A percentile compares a stretch with the other conserved stretches of the same genome.
phyloP scores from a whole-genome alignment of 139 green algal species.

The Picochlorum sp. region DNA sequence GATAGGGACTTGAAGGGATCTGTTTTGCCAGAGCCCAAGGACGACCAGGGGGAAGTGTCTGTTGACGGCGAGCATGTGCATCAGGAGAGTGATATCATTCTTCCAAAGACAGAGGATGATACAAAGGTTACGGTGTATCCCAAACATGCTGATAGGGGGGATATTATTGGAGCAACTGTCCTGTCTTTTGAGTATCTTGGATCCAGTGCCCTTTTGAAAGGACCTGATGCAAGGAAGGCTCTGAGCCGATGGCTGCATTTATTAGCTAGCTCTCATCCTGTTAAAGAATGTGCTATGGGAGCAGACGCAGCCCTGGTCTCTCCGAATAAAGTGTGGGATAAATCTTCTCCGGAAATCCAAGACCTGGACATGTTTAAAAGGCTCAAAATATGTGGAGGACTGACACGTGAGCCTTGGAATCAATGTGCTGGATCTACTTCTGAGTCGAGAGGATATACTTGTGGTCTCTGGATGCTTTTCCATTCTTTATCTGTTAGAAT shows the following conservation, averaged over 20 bases:
- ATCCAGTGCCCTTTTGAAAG: conserved; percentile 28
- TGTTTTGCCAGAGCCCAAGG: background rate
- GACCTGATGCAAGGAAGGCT: conserved; percentile 24
- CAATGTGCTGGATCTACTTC: conserved; percentile 39
- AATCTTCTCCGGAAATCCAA: conserved; percentile 8
- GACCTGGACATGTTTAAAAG: background rate
- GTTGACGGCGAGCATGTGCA: background rate
- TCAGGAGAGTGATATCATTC: background rate
- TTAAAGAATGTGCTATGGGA: conserved; percentile 22
- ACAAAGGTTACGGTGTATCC: background rate
- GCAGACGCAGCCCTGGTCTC: conserved; percentile 3
- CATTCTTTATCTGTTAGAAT: conserved; percentile 44
- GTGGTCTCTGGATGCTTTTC: conserved; percentile 64
- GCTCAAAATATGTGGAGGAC: conserved; percentile 29
- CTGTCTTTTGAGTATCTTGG: conserved; percentile 36
- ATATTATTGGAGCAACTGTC: conserved; percentile 44
- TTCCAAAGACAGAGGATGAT: background rate
- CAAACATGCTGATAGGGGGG: background rate
- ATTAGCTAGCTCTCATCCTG: conserved; percentile 29
- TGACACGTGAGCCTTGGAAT: conserved; percentile 30
- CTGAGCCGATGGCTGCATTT: conserved; percentile 41
- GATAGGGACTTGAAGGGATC: background rate
- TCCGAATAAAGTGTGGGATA: conserved; percentile 21
- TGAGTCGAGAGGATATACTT: conserved; percentile 57
- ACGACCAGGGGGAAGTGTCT: background rate